A percentile compares a stretch with the other conserved stretches of the same genome.
Evolutionary conservation across 2,329 filamentous ascomycete genomes (phyloP).

Genomic region (Microcyclosporella mali): DNA sequence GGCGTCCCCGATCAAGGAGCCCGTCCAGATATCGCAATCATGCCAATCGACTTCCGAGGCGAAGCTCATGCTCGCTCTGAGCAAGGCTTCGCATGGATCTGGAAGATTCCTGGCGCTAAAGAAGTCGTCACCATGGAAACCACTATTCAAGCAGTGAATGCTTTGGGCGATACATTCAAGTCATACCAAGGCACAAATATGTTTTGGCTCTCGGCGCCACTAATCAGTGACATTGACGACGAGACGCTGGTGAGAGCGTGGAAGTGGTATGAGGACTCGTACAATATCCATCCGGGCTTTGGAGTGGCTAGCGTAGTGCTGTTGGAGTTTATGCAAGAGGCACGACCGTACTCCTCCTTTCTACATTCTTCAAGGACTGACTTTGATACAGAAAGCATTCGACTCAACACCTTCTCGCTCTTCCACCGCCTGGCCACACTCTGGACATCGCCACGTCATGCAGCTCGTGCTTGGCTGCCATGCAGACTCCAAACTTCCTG

Average conservation of each 20-base stretch:
- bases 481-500: background rate
- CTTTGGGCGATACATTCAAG: slow-evolving; percentile 19
- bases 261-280: slow-evolving; percentile 26
- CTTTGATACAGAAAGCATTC: background rate
- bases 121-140: slow-evolving; percentile 22
- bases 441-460: background rate
- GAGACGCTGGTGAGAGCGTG: slow-evolving; percentile 23
- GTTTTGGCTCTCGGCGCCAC: slow-evolving; percentile 23
- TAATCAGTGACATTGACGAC: slow-evolving; percentile 24
- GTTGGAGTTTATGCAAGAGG: slow-evolving; percentile 26
- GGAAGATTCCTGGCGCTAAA: slow-evolving; percentile 23
- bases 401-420: background rate
- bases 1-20: slow-evolving; percentile 18
- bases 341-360: no score
- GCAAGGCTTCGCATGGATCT: slow-evolving; percentile 27
- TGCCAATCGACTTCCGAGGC: slow-evolving; percentile 30
- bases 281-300: slow-evolving; percentile 15
- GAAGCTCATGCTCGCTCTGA: slow-evolving; percentile 27
- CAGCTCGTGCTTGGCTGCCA: background rate
- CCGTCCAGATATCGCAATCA: slow-evolving; percentile 21
- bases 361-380: no score
- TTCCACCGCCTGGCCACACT: background rate
- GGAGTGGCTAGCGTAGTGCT: slow-evolving; percentile 21
- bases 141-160: slow-evolving; percentile 21
- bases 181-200: slow-evolving; percentile 20